Evolutionary conservation across 225 moss, liverwort and hornwort genomes (phyloP), one percentile per base, ranked within the genome.

Genomic region (Neckera pumila): DNA sequence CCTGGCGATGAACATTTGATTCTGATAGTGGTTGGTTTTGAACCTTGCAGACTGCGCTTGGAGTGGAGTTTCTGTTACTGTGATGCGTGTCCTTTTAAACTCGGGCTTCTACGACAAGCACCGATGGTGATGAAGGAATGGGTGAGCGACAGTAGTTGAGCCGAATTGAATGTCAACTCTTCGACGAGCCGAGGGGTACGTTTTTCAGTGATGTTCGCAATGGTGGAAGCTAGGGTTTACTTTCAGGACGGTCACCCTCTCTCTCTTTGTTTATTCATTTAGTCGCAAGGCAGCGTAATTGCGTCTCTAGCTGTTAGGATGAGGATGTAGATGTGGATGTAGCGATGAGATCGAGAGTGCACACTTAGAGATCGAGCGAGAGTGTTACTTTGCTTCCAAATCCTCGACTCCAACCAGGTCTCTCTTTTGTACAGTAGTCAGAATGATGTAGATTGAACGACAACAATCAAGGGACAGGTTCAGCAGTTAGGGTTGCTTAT

Each of bases 371-470:
- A 80, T 87, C 58, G 76, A 61, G 49, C 61, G 65, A 85, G 64
- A 84, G 82, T 87, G 73, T 87, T 66, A 66, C 83, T 83, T 89
- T 42, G 85, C 89, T 88, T 77, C 85, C 73, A 42, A 49, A 87
- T 89, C 69, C 86, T 88, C n/a, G 80, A 59, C 76, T 87, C 56
- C 73, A 65, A 89, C 65, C 87, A 67, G 71, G 60, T 85, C 76
- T 87, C 64, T 57, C 84, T 88, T 84, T 82, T 93, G 93, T 93
- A 93, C 67, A 92, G 89, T 93, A 90, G 85, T 89, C 85, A 93
- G 84, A 54, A 83, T 65, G 89, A 75, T 85, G 71, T 89, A 89
- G 90, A 87, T 85, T 85, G 74, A 65, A 85, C 77, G 60, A 76
- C 86, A 38, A 77, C 72, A 72, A 84, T 72, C 79, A 82, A 82